A percentile compares a stretch with the other conserved stretches of the same genome.
phyloP scores from a whole-genome alignment of 495 filamentous ascomycete genomes.

The Amorphotheca resinae region DNA sequence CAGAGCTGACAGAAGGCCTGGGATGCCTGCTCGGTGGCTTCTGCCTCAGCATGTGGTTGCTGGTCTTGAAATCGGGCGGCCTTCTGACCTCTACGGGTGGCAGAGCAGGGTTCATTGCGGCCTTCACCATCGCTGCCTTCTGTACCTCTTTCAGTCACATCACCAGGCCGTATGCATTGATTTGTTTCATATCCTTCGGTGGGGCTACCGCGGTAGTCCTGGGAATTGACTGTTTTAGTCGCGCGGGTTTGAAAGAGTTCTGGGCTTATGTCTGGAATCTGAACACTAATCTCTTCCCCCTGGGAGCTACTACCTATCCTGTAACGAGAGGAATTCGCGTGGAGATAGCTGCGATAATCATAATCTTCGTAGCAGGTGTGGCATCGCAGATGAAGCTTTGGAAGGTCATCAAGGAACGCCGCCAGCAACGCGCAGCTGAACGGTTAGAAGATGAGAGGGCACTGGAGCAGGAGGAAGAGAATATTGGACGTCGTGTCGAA shows the following conservation, averaged over 20 bases:
- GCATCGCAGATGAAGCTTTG: slow-evolving; percentile 79
- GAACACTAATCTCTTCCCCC: slow-evolving; percentile 68
- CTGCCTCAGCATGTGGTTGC: slow-evolving; percentile 81
- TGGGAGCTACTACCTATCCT: slow-evolving; percentile 65
- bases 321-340: slow-evolving; percentile 77
- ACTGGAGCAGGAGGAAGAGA: slow-evolving; percentile 58
- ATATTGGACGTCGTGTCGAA: slow-evolving; percentile 54
- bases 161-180: slow-evolving; percentile 66
- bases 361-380: slow-evolving; percentile 61
- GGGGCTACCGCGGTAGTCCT: slow-evolving; percentile 68
- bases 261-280: slow-evolving; percentile 90
- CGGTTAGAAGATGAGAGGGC: slow-evolving; percentile 42
- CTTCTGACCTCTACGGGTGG: slow-evolving; percentile 47
- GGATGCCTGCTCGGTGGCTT: slow-evolving; percentile 84
- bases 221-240: slow-evolving; percentile 84
- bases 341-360: slow-evolving; percentile 66
- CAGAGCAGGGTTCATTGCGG: slow-evolving; percentile 64
- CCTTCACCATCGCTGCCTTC: slow-evolving; percentile 53
- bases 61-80: slow-evolving; percentile 65
- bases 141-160: slow-evolving; percentile 66
- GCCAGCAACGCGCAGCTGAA: slow-evolving; percentile 46
- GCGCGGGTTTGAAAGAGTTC: slow-evolving; percentile 85
- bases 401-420: slow-evolving; percentile 68
- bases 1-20: slow-evolving; percentile 75
- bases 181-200: slow-evolving; percentile 62